phyloP scores from a whole-genome alignment of 495 filamentous ascomycete species.

The Neurospora sp. region DNA sequence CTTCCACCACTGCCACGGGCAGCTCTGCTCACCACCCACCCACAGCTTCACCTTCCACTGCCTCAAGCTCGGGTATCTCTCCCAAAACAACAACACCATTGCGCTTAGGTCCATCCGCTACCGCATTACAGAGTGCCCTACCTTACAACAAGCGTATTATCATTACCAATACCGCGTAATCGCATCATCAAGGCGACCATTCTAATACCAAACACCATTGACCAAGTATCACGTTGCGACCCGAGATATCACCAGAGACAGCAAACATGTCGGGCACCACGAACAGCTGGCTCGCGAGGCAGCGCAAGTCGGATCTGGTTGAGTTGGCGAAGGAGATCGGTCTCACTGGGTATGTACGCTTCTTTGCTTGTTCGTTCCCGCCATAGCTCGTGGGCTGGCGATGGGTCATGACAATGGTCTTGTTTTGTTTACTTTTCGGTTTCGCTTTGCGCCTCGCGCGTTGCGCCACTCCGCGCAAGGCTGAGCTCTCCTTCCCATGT shows the following conservation, averaged over 20 bases:
- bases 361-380: slow-evolving; percentile 6
- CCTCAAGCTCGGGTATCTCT: background rate
- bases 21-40: background rate
- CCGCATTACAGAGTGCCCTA: background rate
- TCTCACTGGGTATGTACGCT: slow-evolving; percentile 53
- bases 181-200: slow-evolving; percentile 24
- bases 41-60: background rate
- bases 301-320: slow-evolving; percentile 73
- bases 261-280: slow-evolving; percentile 29
- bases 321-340: slow-evolving; percentile 67
- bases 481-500: background rate
- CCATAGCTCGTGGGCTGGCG: background rate
- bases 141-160: background rate
- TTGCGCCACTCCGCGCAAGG: background rate
- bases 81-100: background rate
- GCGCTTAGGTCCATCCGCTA: background rate
- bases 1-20: background rate
- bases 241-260: background rate
- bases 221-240: background rate
- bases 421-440: background rate
- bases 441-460: background rate
- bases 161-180: slow-evolving; percentile 2
- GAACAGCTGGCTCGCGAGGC: slow-evolving; percentile 66
- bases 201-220: slow-evolving; percentile 6
- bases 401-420: background rate